Conservation (phyloP, 202 grass and related monocot species). For the Schoenoplectus tabernaemontani region DNA sequence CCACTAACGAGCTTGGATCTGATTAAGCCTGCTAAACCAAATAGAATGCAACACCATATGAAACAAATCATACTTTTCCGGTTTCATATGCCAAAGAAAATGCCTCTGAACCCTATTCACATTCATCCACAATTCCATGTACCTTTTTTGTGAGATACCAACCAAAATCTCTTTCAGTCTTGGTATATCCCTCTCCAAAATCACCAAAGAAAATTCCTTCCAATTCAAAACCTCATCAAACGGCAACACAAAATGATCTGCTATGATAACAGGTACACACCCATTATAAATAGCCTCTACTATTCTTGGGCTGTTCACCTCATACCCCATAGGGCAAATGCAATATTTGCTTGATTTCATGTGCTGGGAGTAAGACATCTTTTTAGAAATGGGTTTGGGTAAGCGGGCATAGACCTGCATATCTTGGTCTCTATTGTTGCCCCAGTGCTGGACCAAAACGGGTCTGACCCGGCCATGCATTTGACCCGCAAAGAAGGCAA, state of each 20-base stretch:
- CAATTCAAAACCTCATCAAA: conserved; percentile 62
- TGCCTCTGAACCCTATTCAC: conserved; percentile 70
- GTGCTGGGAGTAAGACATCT: conserved; percentile 61
- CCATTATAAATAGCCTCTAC: conserved; percentile 79
- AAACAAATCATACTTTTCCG: conserved; percentile 69
- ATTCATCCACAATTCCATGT: conserved; percentile 56
- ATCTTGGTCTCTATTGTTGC: conserved; percentile 39
- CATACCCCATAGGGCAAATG: conserved; percentile 87
- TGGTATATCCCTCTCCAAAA: conserved; percentile 59
- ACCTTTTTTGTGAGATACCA: conserved; percentile 37
- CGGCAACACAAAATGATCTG: conserved; percentile 78
- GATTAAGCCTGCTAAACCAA: conserved; percentile 75
- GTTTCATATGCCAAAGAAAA: conserved; percentile 65
- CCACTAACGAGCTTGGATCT: conserved; percentile 29
- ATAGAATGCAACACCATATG: conserved; percentile 89
- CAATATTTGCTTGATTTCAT: conserved; percentile 91
- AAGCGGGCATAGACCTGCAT: conserved; percentile 47
- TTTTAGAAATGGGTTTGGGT: conserved; percentile 44
- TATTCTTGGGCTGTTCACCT: conserved; percentile 86
- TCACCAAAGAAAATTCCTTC: conserved; percentile 53
- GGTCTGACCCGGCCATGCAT: conserved; percentile 81
- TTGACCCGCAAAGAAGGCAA: conserved; percentile 80
- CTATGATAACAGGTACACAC: conserved; percentile 79
- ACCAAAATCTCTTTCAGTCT: conserved; percentile 66
- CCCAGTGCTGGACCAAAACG: conserved; percentile 56